Evolutionary conservation across 2,329 filamentous ascomycete genomes (phyloP), one percentile per base, ranked within the genome.

Genomic region (Eutypella sp.): DNA sequence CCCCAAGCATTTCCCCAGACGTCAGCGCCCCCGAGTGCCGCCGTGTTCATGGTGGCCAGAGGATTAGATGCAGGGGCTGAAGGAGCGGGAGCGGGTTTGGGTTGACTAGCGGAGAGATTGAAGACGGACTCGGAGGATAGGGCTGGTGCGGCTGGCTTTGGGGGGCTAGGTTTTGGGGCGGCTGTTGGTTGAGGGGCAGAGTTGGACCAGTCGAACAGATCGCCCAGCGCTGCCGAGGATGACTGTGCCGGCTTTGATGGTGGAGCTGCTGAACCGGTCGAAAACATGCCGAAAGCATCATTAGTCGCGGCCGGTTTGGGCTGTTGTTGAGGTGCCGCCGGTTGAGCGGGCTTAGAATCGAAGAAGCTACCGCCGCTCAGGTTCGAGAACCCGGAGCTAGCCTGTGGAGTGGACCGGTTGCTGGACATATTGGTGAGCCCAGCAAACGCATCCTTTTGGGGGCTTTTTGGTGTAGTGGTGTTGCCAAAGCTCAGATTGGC

Each of bases 1-100:
- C 76, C 79, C 93, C 93, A 99, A 3, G 88, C 91, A 65, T 92
- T 89, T 47, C 89, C 90, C 89, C 90, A 96, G 0, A 91, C 84
- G 60, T 95, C 89, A 47, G 86, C 69, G 2, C 70, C 68, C 2
- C 69, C 72, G 47, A 73, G 62, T 43, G 61, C 69, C 42, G 67
- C 62, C 11, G 66, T 65, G 45, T 65, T 67, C n/a, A 65, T 56
- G 9, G 64, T 69, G 49, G 52, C 67, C 51, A 60, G 62, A 49
- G 55, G 66, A 46, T 52, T 66, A 42, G 48, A 56, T 47, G 65
- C 58, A 20, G 72, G 62, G 6, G 73, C 61, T 2, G 72, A 64
- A 13, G 71, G 55, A 0, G 69, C 58, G 2, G 73, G 58, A 4
- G 67, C 55, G 5, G 75, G 64, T 51, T 76, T 75, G 54, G 59